A percentile compares a stretch with the other conserved stretches of the same genome.
These are phyloP conservation scores for Hypoxylon perforatum DNA, from an alignment of 495 filamentous ascomycete species.

Conservation along the genomic window DNA sequence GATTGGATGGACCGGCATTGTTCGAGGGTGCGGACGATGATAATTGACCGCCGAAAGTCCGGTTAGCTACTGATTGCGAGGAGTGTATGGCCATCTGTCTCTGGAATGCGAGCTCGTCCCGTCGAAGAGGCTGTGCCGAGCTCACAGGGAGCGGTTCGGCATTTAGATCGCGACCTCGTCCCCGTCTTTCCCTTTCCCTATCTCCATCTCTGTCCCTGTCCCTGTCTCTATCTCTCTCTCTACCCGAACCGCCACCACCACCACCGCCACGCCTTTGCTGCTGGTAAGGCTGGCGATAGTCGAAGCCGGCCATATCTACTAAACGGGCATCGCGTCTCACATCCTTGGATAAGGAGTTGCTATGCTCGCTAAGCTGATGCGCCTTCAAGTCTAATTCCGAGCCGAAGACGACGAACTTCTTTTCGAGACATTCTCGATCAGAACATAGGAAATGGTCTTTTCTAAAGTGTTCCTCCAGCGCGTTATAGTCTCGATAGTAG, in stretches of 20 bases:
- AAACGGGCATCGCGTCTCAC: conserved; percentile 83
- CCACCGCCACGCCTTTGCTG: conserved; percentile 69
- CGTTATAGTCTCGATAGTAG: conserved; percentile 89
- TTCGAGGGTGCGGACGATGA: conserved; percentile 54
- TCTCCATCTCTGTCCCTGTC: conserved; percentile 39
- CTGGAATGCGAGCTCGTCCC: conserved; percentile 93
- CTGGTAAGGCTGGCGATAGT: conserved; percentile 76
- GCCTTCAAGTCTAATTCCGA: conserved; percentile 93
- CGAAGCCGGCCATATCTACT: conserved; percentile 88
- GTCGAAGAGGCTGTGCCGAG: conserved; percentile 81
- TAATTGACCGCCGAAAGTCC: conserved; percentile 85
- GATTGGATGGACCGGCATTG: conserved; percentile 26
- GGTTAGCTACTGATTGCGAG: conserved; percentile 78
- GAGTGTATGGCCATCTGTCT: conserved; percentile 91
- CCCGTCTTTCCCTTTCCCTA: conserved; percentile 60
- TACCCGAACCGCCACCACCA: conserved; percentile 59
- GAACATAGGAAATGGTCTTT: conserved; percentile 87
- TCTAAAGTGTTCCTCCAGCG: conserved; percentile 84
- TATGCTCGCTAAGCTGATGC: conserved; percentile 82
- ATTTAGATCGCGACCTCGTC: conserved; percentile 69
- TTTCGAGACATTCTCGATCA: conserved; percentile 89
- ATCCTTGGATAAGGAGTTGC: conserved; percentile 82
- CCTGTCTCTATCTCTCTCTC: conserved; percentile 16
- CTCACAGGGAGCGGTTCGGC: conserved; percentile 80
- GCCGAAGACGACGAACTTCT: conserved; percentile 98